Evolutionary conservation across 768 basidiomycete species (phyloP).

Genomic region (Favolaschia claudopus): DNA sequence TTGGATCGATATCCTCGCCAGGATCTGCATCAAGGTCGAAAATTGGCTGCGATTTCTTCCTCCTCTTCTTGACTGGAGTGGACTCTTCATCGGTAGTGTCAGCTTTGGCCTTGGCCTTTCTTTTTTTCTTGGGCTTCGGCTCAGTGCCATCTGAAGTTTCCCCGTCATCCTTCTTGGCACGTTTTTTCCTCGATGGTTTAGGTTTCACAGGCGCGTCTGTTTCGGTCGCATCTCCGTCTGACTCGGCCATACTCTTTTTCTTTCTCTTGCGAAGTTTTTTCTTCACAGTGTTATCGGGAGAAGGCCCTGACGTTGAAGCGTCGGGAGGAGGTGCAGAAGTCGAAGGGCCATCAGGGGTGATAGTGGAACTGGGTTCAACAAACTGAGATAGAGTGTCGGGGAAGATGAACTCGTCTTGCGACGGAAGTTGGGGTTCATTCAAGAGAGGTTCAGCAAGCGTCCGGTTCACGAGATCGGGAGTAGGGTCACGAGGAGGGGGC

Average conservation of each 20-base stretch:
- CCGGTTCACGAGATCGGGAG: constrained; percentile 12
- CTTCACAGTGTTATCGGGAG: not conserved
- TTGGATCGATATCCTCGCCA: constrained; percentile 85
- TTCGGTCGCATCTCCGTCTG: not conserved
- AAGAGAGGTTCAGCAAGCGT: not conserved
- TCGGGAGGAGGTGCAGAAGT: not conserved
- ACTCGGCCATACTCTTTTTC: not conserved
- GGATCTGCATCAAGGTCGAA: constrained; percentile 69
- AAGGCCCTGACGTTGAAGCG: not conserved
- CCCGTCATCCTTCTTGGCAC: not conserved
- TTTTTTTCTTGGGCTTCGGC: constrained; percentile 11
- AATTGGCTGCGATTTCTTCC: constrained; percentile 54
- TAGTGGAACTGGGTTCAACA: constrained; percentile 7
- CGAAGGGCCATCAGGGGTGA: not conserved
- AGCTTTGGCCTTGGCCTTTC: not conserved
- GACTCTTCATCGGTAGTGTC: constrained; percentile 4
- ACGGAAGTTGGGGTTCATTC: not conserved
- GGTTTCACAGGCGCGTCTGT: not conserved
- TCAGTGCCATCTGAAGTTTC: not conserved
- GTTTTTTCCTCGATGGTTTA: constrained; percentile 7
- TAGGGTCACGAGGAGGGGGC: not conserved
- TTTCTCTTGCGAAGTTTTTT: constrained; percentile 19
- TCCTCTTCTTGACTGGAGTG: constrained; percentile 9
- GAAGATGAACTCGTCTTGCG: constrained; percentile 8
- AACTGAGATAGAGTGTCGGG: constrained; percentile 15